A percentile compares a stretch with the other conserved stretches of the same genome.
phyloP scores from a whole-genome alignment of 176 grass and related monocot genomes.

The Oryza officinalis region DNA sequence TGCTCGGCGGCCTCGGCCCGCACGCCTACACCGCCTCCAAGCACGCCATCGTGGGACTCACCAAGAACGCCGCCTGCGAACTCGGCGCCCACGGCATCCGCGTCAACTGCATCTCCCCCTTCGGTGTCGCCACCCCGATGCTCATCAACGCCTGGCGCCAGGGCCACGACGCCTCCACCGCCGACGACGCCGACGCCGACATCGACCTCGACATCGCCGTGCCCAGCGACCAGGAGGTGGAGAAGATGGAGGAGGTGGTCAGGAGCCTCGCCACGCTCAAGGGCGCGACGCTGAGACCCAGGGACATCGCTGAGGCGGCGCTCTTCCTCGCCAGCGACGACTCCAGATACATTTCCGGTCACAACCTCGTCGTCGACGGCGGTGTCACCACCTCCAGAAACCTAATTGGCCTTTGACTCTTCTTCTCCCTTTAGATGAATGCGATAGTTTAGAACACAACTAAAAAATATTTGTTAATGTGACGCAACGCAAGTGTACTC shows the following conservation, averaged over 20 bases:
- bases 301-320: conserved; percentile 87
- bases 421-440: neutral
- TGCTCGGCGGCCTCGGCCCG: conserved; percentile 83
- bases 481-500: conserved; percentile 14
- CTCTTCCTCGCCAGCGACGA: conserved; percentile 94
- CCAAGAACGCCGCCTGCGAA: conserved; percentile 94
- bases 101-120: conserved; percentile 96
- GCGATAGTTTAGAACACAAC: neutral
- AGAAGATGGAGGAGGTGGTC: conserved; percentile 85
- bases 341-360: conserved; percentile 85
- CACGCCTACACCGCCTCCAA: conserved; percentile 97
- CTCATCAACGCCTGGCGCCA: conserved; percentile 93
- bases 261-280: conserved; percentile 76
- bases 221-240: conserved; percentile 63
- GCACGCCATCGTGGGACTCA: conserved; percentile 94
- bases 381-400: conserved; percentile 90
- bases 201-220: conserved; percentile 24
- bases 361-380: conserved; percentile 98
- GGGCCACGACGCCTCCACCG: conserved; percentile 40
- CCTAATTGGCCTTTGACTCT: conserved; percentile 60
- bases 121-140: conserved; percentile 95
- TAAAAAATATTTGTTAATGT: conserved; percentile 11
- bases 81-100: conserved; percentile 89
- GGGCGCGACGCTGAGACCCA: conserved; percentile 61
- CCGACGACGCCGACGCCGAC: conserved; percentile 33